These are phyloP conservation scores for Cystobasidium slooffiae DNA, from an alignment of 1,284 basidiomycete species.

Conservation along the genomic window DNA sequence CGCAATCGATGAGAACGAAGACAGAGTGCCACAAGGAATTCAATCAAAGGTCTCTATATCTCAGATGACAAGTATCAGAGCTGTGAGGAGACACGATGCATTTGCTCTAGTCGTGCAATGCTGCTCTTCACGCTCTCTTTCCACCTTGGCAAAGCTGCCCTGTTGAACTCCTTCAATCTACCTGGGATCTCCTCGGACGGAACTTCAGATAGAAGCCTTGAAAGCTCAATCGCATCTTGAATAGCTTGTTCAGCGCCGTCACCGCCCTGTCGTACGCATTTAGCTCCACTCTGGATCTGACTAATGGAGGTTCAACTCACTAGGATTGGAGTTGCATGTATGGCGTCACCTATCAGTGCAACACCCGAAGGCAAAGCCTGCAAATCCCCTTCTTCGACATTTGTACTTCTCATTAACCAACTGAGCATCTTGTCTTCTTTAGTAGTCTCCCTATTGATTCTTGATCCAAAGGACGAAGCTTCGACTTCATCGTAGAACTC, in stretches of 20 bases:
- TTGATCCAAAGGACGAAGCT: constrained; percentile 3
- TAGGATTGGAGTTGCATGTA: constrained; percentile 37
- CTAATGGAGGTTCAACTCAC: background rate
- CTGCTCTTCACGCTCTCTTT: constrained; percentile 14
- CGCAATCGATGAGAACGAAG: too few species aligned
- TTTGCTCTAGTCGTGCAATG: constrained; percentile 7
- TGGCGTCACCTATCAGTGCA: constrained; percentile 35
- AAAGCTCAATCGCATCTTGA: constrained; percentile 28
- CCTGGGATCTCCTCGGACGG: background rate
- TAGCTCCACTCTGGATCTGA: background rate
- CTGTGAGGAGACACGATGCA: constrained; percentile 15
- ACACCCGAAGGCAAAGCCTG: constrained; percentile 11
- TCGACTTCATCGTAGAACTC: constrained; percentile 26
- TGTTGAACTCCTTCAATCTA: constrained; percentile 2
- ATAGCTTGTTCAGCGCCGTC: constrained; percentile 42
- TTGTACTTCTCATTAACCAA: constrained; percentile 34
- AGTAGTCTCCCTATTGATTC: background rate
- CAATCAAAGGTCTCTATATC: background rate
- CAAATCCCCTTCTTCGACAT: background rate
- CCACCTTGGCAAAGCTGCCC: constrained; percentile 14
- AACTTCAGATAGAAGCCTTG: background rate
- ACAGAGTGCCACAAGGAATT: too few species aligned
- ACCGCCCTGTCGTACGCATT: constrained; percentile 9
- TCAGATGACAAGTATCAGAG: background rate
- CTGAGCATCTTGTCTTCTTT: constrained; percentile 40